Evolutionary conservation across 1,284 basidiomycete genomes (phyloP).

Genomic region (Xerocomus alliaceus): DNA sequence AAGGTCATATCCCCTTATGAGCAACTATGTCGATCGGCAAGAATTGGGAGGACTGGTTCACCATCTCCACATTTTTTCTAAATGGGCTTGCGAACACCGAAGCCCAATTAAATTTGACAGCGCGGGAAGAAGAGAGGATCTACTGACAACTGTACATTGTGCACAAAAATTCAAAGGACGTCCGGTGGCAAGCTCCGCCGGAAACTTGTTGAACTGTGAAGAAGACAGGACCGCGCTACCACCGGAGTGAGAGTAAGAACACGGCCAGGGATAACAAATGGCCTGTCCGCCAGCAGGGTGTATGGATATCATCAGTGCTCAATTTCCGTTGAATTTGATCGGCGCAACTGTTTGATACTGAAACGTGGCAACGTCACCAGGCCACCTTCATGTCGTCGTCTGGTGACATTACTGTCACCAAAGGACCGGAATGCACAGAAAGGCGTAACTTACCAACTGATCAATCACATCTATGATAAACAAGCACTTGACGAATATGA

Average conservation of each 20-base stretch:
- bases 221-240: not conserved
- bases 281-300: slow-evolving; percentile 9
- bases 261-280: slow-evolving; percentile 4
- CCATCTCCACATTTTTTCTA: not conserved
- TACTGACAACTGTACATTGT: too few relatives aligned
- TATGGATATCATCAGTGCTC: slow-evolving; percentile 15
- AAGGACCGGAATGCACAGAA: slow-evolving; percentile 4
- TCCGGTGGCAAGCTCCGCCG: slow-evolving; percentile 7
- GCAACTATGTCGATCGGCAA: slow-evolving; percentile 19
- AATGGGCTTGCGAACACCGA: not conserved
- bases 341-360: slow-evolving; percentile 24
- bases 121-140: not conserved
- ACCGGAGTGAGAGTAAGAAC: slow-evolving; percentile 15
- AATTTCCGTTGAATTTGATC: slow-evolving; percentile 38
- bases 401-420: slow-evolving; percentile 2
- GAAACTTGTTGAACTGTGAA: not conserved
- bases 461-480: slow-evolving; percentile 4
- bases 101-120: not conserved
- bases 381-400: slow-evolving; percentile 10
- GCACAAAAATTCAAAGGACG: not conserved
- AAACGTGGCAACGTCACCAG: slow-evolving; percentile 20
- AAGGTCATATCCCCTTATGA: slow-evolving; percentile 16
- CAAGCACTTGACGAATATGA: not conserved
- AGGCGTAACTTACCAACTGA: not conserved
- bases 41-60: too few relatives aligned